Conservation (phyloP, 2,329 filamentous ascomycete genomes). For the Pseudogymnoascus sp. region DNA sequence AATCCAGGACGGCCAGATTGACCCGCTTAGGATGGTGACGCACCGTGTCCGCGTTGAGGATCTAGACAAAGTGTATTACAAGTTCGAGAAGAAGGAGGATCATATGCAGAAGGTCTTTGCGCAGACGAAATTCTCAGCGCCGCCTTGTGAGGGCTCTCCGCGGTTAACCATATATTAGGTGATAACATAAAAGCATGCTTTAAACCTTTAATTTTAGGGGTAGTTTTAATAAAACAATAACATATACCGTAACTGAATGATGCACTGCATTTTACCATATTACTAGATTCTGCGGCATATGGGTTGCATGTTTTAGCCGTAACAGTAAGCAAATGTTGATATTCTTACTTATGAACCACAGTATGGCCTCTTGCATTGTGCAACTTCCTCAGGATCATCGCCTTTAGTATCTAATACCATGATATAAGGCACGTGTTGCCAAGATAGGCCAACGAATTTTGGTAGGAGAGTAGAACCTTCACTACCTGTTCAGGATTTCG, state of each 20-base stretch:
- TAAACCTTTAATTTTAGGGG: background rate
- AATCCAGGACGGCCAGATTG: slow-evolving; percentile 61
- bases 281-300: too few species aligned
- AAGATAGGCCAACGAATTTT: too few species aligned
- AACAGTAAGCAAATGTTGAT: too few species aligned
- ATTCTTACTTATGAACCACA: too few species aligned
- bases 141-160: slow-evolving; percentile 36
- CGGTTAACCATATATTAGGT: slow-evolving; percentile 33
- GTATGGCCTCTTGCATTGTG: too few species aligned
- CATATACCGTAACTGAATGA: background rate
- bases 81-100: slow-evolving; percentile 56
- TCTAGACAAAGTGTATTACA: slow-evolving; percentile 57
- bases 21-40: slow-evolving; percentile 73
- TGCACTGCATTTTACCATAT: too few species aligned
- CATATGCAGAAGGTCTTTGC: slow-evolving; percentile 75
- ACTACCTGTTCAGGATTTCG: too few species aligned
- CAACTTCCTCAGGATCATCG: too few species aligned
- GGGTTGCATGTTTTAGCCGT: too few species aligned
- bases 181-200: background rate
- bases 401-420: too few species aligned
- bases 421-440: too few species aligned
- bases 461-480: too few species aligned
- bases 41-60: slow-evolving; percentile 72
- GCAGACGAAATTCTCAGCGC: slow-evolving; percentile 50
- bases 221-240: background rate